Evolutionary conservation across 768 basidiomycete species (phyloP).

Genomic region (Daedaleopsis sinensis): DNA sequence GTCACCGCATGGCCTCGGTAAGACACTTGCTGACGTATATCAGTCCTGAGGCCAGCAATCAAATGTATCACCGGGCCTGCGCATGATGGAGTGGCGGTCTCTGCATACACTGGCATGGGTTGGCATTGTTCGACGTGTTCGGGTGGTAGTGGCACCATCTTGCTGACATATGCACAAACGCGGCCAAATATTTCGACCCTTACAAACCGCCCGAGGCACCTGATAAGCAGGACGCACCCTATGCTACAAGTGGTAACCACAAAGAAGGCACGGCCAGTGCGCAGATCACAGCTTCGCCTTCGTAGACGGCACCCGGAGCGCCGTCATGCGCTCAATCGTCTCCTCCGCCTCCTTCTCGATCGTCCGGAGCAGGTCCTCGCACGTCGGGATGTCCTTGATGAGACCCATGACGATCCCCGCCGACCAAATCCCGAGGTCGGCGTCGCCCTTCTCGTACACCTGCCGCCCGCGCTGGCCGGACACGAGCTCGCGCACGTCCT

Average conservation of each 20-base stretch:
- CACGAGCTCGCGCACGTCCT: slow-evolving; percentile 79
- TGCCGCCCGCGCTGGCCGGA: slow-evolving; percentile 67
- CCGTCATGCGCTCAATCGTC: slow-evolving; percentile 54
- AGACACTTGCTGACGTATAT: not conserved
- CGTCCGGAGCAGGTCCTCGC: slow-evolving; percentile 64
- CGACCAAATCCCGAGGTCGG: slow-evolving; percentile 87
- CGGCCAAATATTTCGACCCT: not conserved
- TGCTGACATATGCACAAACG: not conserved
- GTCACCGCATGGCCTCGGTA: not conserved
- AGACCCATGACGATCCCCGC: slow-evolving; percentile 59
- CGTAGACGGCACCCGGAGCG: slow-evolving; percentile 21
- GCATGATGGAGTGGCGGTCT: not conserved
- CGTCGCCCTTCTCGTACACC: slow-evolving; percentile 85
- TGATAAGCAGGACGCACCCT: not conserved
- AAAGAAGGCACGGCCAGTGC: not conserved
- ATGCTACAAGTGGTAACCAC: not conserved
- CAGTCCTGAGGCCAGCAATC: too few relatives aligned
- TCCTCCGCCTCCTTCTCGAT: slow-evolving; percentile 80
- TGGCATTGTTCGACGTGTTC: slow-evolving; percentile 2
- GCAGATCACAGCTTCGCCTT: slow-evolving; percentile 28
- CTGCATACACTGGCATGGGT: not conserved
- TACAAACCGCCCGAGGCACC: not conserved
- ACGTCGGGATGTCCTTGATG: slow-evolving; percentile 85
- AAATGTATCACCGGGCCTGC: too few relatives aligned
- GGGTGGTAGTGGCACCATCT: not conserved